Base-by-base conservation (phyloP, 176 grass and related monocot genomes). In the Carex cristatella region DNA sequence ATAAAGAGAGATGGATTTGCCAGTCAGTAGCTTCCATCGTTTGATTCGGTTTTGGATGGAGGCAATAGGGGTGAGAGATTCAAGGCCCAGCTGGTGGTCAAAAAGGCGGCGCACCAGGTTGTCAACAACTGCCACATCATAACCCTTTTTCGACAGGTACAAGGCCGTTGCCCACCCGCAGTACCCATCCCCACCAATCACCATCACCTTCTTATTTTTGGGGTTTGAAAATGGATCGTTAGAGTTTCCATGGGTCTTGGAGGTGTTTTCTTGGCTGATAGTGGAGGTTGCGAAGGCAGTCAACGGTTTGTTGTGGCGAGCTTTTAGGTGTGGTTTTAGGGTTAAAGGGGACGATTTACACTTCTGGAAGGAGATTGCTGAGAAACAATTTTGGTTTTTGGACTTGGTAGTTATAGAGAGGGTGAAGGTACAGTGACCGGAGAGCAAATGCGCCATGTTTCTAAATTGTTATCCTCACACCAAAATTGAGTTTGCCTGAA, bases 101-200 rank as follows among this genome's bases (percentile, higher is more conserved):
- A 94, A 98, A 62, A 88, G 92, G 53, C 92, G 95, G 0, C 95
- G 88, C 10, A 98, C 88, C 88, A 98, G 89, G 63, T 87, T 98
- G 73, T 98, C 95, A 6, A 98, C 89, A 84, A 98, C 88, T 53
- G 95, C 92, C 61, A 98, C 95, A 69, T 98, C 95, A 18, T 98
- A 94, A 53, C 95, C 95, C 89, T 94, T 98, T 80, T 92, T 98
- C 23, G 95, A 98, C 73, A 98, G 92, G 84, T 94, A 91, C 87
- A 98, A 90, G 54, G 92, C 92, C 51, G 92, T 98, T 78, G 92
- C 92, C 95, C 95, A 98, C 33, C 95, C 95, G 31, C 95, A 98
- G 69, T 98, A 98, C 4, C 95, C 95, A 91, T 98, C 95, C 73
- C 95, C 95, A 65, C 95, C 95, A n/a, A 98, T 98, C 75, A 98